These are phyloP conservation scores for Stagonosporopsis rhizophila DNA, from an alignment of 2,329 filamentous ascomycete species.

Conservation along the genomic window DNA sequence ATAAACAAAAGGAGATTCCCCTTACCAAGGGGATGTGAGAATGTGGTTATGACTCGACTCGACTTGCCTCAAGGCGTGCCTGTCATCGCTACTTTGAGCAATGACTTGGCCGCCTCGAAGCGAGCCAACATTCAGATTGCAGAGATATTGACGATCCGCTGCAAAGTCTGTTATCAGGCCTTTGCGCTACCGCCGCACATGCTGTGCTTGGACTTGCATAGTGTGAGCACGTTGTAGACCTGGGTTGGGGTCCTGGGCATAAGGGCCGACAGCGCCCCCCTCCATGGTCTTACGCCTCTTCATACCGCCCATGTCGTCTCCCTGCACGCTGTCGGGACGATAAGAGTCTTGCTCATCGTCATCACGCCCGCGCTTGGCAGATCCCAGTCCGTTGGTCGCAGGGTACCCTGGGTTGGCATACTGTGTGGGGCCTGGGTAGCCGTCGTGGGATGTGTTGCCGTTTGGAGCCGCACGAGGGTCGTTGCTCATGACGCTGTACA, in stretches of 20 bases:
- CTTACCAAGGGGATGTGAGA: constrained; percentile 23
- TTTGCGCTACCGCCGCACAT: constrained; percentile 9
- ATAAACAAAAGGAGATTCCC: constrained; percentile 42
- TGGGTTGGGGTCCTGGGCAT: constrained; percentile 41
- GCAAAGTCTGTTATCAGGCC: constrained; percentile 24
- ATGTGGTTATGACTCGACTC: constrained; percentile 9
- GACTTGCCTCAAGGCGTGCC: constrained; percentile 37
- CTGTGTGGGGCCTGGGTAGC: constrained; percentile 69
- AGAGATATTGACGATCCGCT: constrained; percentile 29
- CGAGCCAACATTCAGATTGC: constrained; percentile 33
- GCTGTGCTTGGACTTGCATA: constrained; percentile 32
- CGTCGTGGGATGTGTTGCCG: constrained; percentile 70
- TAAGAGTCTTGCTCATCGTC: constrained; percentile 71
- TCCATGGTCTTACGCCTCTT: constrained; percentile 82
- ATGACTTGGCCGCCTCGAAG: constrained; percentile 36
- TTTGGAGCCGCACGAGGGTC: constrained; percentile 74
- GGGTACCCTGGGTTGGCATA: constrained; percentile 69
- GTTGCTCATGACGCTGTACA: constrained; percentile 90
- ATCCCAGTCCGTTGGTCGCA: constrained; percentile 66
- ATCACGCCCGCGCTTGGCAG: constrained; percentile 68
- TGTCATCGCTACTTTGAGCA: not conserved
- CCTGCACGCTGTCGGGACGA: constrained; percentile 64
- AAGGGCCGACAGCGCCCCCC: constrained; percentile 49
- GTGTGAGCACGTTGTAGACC: constrained; percentile 45
- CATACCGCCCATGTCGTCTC: constrained; percentile 67